phyloP scores from a whole-genome alignment of 306 rosid species.

The Ammopiptanthus mongolicus region DNA sequence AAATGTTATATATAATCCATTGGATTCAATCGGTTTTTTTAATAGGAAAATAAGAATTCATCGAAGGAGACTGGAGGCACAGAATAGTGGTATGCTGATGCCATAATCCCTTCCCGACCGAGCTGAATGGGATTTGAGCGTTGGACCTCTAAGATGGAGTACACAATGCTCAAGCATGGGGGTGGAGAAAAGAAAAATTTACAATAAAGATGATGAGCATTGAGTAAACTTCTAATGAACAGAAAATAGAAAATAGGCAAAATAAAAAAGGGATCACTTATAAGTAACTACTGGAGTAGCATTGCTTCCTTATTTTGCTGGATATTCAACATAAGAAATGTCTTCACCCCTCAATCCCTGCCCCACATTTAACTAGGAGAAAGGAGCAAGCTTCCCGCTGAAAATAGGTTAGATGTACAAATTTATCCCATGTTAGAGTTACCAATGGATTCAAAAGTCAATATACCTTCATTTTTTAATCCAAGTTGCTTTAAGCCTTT shows the following conservation, averaged over 20 bases:
- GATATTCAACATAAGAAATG: not conserved
- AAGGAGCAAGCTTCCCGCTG: not conserved
- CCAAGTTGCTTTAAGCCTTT: not conserved
- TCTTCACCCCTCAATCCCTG: too few species aligned
- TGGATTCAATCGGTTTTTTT: not conserved
- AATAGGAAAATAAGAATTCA: not conserved
- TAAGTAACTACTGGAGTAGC: not conserved
- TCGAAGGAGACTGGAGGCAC: not conserved
- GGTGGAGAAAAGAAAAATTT: not conserved
- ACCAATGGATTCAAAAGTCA: not conserved
- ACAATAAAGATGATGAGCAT: not conserved
- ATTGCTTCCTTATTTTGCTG: not conserved
- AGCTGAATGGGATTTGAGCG: not conserved
- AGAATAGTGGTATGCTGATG: not conserved
- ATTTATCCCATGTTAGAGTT: not conserved
- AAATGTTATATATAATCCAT: not conserved
- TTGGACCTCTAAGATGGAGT: conserved; percentile 3
- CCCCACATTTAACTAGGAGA: too few species aligned
- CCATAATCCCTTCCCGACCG: not conserved
- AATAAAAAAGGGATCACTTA: not conserved
- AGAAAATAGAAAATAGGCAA: not conserved
- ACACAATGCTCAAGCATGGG: not conserved
- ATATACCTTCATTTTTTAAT: not conserved
- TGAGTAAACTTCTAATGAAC: not conserved
- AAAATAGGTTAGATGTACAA: not conserved